Conservation (phyloP, 768 basidiomycete species). For the Mycena crocata region DNA sequence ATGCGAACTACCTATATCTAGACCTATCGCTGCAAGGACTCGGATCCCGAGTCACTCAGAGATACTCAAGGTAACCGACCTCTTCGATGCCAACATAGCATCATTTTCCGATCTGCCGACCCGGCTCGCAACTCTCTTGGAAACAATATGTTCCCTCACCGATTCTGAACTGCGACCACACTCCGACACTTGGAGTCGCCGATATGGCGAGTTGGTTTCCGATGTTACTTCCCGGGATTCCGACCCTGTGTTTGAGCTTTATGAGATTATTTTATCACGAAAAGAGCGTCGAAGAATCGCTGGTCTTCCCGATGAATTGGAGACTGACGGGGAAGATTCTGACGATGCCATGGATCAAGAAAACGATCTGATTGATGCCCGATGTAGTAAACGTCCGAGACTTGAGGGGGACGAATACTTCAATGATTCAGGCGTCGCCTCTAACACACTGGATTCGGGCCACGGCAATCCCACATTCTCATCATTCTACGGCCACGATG, state of each 20-base stretch:
- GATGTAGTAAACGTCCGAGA: slow-evolving; percentile 35
- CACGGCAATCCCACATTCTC: neutral
- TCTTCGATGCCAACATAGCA: slow-evolving; percentile 23
- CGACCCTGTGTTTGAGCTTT: slow-evolving; percentile 27
- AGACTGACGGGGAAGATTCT: slow-evolving; percentile 15
- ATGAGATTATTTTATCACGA: slow-evolving; percentile 55
- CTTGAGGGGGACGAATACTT: slow-evolving; percentile 12
- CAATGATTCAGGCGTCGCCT: slow-evolving; percentile 38
- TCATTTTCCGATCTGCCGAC: slow-evolving; percentile 12
- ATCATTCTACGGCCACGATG: slow-evolving; percentile 15
- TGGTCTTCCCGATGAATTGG: slow-evolving; percentile 27
- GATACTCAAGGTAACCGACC: slow-evolving; percentile 42
- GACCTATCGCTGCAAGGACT: slow-evolving; percentile 62
- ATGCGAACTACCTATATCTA: slow-evolving; percentile 30
- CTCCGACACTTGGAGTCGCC: slow-evolving; percentile 25
- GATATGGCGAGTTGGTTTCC: slow-evolving; percentile 23
- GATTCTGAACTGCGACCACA: slow-evolving; percentile 10
- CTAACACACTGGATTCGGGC: slow-evolving; percentile 3
- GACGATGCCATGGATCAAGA: slow-evolving; percentile 10
- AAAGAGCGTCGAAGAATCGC: slow-evolving; percentile 50
- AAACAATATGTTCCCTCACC: neutral
- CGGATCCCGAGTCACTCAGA: slow-evolving; percentile 49
- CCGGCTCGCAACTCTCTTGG: slow-evolving; percentile 9
- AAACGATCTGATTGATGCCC: neutral
- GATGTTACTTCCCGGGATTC: neutral